phyloP scores from a whole-genome alignment of 805 yeast genomes.

The Pichia membranifaciens region DNA sequence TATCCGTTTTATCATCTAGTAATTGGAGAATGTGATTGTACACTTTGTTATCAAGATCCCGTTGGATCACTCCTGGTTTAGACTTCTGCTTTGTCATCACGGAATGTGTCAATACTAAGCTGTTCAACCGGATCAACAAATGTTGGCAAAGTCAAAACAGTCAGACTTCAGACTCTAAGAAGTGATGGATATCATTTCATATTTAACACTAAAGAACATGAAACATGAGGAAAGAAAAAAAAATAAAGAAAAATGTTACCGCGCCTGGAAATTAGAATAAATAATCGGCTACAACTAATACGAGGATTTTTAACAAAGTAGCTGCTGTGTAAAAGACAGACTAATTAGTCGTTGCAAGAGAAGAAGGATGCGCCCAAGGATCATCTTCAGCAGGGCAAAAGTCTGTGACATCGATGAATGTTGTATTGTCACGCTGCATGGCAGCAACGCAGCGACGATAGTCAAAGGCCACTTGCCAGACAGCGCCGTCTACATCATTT shows the following conservation, averaged over 20 bases:
- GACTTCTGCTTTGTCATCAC: constrained; percentile 11
- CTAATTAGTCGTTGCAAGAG: neutral
- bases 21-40: constrained; percentile 49
- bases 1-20: constrained; percentile 53
- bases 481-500: constrained; percentile 70
- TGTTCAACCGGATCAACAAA: too few relatives aligned
- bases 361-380: constrained; percentile 1
- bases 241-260: constrained; percentile 1
- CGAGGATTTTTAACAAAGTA: too few relatives aligned
- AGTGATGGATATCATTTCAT: too few relatives aligned
- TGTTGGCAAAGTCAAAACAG: too few relatives aligned
- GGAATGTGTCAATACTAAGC: too few relatives aligned
- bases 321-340: too few relatives aligned
- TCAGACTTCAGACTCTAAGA: too few relatives aligned
- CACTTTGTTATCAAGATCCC: constrained; percentile 49
- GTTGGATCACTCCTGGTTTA: constrained; percentile 23
- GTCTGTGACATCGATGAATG: constrained; percentile 80
- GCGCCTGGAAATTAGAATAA: constrained; percentile 1
- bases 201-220: neutral
- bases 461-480: constrained; percentile 93
- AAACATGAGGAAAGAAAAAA: neutral
- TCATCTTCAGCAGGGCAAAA: constrained; percentile 40
- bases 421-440: constrained; percentile 60
- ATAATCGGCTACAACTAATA: too few relatives aligned
- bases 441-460: constrained; percentile 85